Conservation (phyloP, 2,329 filamentous ascomycete species). For the Thielaviopsis punctulata region DNA sequence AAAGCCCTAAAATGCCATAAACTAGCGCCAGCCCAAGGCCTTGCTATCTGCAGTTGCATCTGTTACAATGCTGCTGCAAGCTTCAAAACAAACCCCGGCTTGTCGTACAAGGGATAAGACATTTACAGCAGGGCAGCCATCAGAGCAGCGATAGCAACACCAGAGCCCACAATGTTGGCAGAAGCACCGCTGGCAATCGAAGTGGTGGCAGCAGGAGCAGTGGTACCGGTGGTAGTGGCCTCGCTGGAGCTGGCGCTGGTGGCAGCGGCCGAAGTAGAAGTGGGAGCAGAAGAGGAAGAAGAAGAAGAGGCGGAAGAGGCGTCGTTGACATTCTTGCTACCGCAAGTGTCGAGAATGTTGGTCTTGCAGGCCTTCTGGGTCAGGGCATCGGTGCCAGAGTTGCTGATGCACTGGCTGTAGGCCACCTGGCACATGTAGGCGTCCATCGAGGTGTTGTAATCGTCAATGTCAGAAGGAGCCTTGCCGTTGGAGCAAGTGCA, state of each 20-base stretch:
- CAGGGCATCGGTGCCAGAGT: constrained; percentile 24
- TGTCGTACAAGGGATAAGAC: not conserved
- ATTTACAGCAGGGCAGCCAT: constrained; percentile 10
- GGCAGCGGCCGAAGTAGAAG: constrained; percentile 15
- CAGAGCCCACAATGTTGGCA: constrained; percentile 15
- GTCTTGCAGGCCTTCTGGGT: constrained; percentile 31
- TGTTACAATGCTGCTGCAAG: constrained; percentile 4
- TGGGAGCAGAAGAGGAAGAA: constrained; percentile 15
- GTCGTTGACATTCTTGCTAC: constrained; percentile 20
- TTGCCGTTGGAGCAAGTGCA: constrained; percentile 33
- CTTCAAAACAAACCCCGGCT: not conserved
- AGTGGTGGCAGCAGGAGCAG: constrained; percentile 2
- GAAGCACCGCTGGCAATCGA: constrained; percentile 3
- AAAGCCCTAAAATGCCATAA: constrained; percentile 27
- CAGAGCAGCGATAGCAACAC: constrained; percentile 25
- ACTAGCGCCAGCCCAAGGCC: constrained; percentile 33
- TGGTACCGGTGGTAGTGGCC: constrained; percentile 7
- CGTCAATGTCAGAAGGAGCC: constrained; percentile 32
- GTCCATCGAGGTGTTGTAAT: constrained; percentile 35
- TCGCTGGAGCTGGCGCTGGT: constrained; percentile 14
- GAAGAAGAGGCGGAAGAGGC: constrained; percentile 16
- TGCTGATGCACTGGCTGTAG: constrained; percentile 29
- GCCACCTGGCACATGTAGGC: constrained; percentile 34
- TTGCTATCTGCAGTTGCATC: constrained; percentile 23
- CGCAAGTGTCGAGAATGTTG: constrained; percentile 32